Conservation (phyloP, 2,329 filamentous ascomycete genomes). For the Huntiella abstrusa region DNA sequence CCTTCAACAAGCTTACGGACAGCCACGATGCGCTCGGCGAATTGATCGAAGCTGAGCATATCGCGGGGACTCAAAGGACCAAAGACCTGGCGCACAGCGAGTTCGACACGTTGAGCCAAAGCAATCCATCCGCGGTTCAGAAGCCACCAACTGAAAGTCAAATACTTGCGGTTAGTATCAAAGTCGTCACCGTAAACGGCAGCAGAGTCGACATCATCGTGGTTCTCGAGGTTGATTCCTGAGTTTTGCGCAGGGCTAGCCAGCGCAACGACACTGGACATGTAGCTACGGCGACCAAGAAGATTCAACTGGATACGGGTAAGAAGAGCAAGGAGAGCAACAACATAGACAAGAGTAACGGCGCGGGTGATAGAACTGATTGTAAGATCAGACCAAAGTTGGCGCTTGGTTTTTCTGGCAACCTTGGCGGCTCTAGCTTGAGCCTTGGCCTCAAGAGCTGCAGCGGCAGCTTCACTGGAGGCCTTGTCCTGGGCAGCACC, state of each 20-base stretch:
- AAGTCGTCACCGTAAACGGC: slow-evolving; percentile 83
- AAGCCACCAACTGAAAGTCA: slow-evolving; percentile 97
- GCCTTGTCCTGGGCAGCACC: slow-evolving; percentile 1
- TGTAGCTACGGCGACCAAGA: slow-evolving; percentile 82
- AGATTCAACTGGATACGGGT: slow-evolving; percentile 95
- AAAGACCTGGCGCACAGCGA: slow-evolving; percentile 78
- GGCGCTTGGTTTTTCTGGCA: slow-evolving; percentile 61
- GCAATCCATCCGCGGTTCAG: slow-evolving; percentile 78
- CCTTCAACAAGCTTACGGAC: slow-evolving; percentile 77
- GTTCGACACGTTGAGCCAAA: slow-evolving; percentile 61
- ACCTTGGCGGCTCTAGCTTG: slow-evolving; percentile 13
- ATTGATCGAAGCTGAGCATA: slow-evolving; percentile 60
- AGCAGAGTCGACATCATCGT: slow-evolving; percentile 72
- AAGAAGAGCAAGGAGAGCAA: slow-evolving; percentile 74
- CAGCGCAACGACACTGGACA: slow-evolving; percentile 84
- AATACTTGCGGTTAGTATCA: slow-evolving; percentile 83
- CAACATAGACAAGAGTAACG: slow-evolving; percentile 80
- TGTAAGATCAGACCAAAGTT: slow-evolving; percentile 94
- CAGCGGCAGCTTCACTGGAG: slow-evolving; percentile 1
- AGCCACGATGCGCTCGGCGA: slow-evolving; percentile 64
- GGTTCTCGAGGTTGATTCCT: slow-evolving; percentile 77
- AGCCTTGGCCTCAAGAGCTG: slow-evolving; percentile 7
- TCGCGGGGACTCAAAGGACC: slow-evolving; percentile 77
- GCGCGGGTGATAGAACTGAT: slow-evolving; percentile 83
- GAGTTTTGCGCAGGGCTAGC: slow-evolving; percentile 56